Conservation (phyloP, 176 grass and related monocot species). For the Elymus sibiricus region DNA sequence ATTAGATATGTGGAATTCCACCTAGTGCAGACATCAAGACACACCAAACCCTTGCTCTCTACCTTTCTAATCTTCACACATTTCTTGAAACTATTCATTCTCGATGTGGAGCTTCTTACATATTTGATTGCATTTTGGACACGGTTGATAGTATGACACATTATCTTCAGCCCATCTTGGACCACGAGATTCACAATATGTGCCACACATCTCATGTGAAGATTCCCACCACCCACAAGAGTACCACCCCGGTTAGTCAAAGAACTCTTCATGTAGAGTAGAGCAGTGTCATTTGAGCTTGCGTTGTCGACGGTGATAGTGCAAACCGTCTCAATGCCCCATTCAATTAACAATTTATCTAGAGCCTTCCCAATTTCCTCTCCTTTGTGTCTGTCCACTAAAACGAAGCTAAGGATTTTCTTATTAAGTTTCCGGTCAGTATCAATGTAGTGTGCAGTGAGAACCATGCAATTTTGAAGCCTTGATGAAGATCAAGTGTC, state of each 20-base stretch:
- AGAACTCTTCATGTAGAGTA: background rate
- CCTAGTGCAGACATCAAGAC: background rate
- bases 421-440: too few relatives aligned
- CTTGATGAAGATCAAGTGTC: too few relatives aligned
- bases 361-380: background rate
- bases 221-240: background rate
- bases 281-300: background rate
- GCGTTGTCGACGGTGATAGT: background rate
- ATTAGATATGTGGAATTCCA: background rate
- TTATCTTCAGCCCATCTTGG: background rate
- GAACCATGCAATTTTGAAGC: too few relatives aligned
- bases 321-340: background rate
- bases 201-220: background rate
- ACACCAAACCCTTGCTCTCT: background rate
- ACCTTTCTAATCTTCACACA: background rate
- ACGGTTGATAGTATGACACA: background rate
- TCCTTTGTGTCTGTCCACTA: too few relatives aligned
- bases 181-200: background rate
- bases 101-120: background rate
- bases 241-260: background rate
- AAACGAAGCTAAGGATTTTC: too few relatives aligned
- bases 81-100: background rate
- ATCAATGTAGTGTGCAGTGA: too few relatives aligned
- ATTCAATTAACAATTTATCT: background rate
- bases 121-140: background rate